These are phyloP conservation scores for Yamadazyma spencermartinsiae DNA, from an alignment of 1,139 yeast species.

Conservation along the genomic window DNA sequence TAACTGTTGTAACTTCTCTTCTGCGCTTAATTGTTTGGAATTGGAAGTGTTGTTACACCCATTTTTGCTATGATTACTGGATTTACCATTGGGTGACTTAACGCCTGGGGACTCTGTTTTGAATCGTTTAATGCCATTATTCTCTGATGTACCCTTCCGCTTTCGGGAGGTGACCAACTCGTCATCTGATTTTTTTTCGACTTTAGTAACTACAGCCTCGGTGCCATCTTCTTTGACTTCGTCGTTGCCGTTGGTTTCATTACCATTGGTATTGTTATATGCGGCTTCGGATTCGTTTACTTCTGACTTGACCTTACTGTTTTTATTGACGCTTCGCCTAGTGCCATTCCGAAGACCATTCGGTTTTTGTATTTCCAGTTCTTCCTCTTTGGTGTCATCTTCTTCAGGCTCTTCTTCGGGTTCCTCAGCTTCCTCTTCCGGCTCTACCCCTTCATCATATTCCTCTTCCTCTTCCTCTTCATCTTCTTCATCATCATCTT, in stretches of 20 bases:
- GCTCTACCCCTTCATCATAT: slow-evolving; percentile 26
- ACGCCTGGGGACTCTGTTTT: slow-evolving; percentile 18
- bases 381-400: slow-evolving; percentile 15
- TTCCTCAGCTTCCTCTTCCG: slow-evolving; percentile 15
- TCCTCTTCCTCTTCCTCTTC: slow-evolving; percentile 31
- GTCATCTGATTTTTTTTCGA: slow-evolving; percentile 17
- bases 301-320: slow-evolving; percentile 2
- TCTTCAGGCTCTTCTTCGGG: slow-evolving; percentile 13
- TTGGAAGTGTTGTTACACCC: slow-evolving; percentile 2
- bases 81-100: slow-evolving; percentile 7
- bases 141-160: slow-evolving; percentile 2
- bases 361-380: slow-evolving; percentile 1
- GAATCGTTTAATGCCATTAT: slow-evolving; percentile 12
- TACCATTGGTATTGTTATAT: slow-evolving; percentile 3
- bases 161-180: slow-evolving; percentile 13
- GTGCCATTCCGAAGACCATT: slow-evolving; percentile 2
- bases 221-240: slow-evolving; percentile 5
- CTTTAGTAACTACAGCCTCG: slow-evolving; percentile 3
- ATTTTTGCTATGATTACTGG: slow-evolving; percentile 4
- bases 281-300: slow-evolving; percentile 2
- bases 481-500: slow-evolving; percentile 29
- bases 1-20: slow-evolving; percentile 46
- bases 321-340: slow-evolving; percentile 4
- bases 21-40: slow-evolving; percentile 23
- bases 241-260: neutral